Base-by-base conservation (phyloP, 1,284 basidiomycete species). In the Fomitiporia mediterranea region DNA sequence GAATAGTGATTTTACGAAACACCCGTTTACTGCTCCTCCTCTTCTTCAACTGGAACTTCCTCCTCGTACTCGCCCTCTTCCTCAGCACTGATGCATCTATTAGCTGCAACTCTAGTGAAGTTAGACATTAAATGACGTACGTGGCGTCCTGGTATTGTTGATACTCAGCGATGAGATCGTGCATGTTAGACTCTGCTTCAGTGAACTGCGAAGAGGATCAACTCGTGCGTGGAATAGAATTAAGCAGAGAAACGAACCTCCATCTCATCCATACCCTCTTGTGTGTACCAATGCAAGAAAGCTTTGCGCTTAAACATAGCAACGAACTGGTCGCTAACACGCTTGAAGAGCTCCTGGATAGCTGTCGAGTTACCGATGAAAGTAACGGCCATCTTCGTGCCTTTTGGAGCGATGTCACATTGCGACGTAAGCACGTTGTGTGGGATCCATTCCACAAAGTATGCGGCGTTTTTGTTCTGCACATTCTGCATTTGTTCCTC, bases 181-280 rank as follows among this genome's bases (percentile, higher is more conserved):
- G 90, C 89, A 96, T 93, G 82, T 96, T 96, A 63, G 89, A 93
- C 75, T 96, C 93, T 57, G 93, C 93, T 74, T 96, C 94, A 62
- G 93, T 94, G 80, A 92, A 92, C 82, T 83, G 55, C 65, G 59
- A 62, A 64, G 62, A 60, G 62, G 17, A 49, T n/a, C n/a, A n/a
- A n/a, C n/a, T n/a, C n/a, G n/a, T n/a, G n/a, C n/a, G n/a, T n/a
- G n/a, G n/a, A n/a, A n/a, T n/a, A n/a, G n/a, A n/a, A 8, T 23
- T 8, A 5, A 37, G 51, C 49, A 19, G 55, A 51, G 49, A 54
- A 21, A 70, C 75, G 59, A 60, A 84, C 85, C 79, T 94, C 94
- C 87, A 98, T 94, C 83, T 97, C 94, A 74, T 97, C 94, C 94
- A 97, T 97, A 73, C 94, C 94, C 80, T 96, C 94, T 70, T 94